These are phyloP conservation scores for Pythium rishiriense DNA, from an alignment of 352 stramenopile species.

Conservation along the genomic window DNA sequence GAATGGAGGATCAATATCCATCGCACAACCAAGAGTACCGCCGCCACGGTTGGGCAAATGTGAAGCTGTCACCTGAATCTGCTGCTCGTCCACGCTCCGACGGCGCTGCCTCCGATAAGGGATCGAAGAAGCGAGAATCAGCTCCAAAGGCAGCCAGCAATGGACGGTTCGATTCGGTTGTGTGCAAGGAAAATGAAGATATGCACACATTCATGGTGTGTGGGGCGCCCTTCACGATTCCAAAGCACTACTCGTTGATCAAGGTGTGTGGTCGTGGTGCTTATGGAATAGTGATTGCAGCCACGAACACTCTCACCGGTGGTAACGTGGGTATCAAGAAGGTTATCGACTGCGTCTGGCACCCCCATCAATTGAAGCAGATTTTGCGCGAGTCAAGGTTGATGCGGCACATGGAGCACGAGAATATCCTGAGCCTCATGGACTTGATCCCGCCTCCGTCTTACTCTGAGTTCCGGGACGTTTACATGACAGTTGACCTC, in stretches of 20 bases:
- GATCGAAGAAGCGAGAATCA: conserved; percentile 42
- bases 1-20: conserved; percentile 18
- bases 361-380: conserved; percentile 88
- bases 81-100: conserved; percentile 56
- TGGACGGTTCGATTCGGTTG: conserved; percentile 48
- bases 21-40: conserved; percentile 36
- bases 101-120: conserved; percentile 40
- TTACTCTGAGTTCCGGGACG: conserved; percentile 84
- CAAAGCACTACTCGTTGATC: conserved; percentile 85
- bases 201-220: conserved; percentile 92
- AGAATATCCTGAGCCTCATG: conserved; percentile 85
- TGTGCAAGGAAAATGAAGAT: conserved; percentile 83
- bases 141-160: conserved; percentile 10
- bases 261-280: conserved; percentile 87
- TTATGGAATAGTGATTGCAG: conserved; percentile 90
- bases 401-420: conserved; percentile 85
- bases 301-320: conserved; percentile 76
- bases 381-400: conserved; percentile 84
- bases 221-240: conserved; percentile 85
- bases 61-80: conserved; percentile 73
- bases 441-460: conserved; percentile 83
- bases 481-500: conserved; percentile 91
- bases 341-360: conserved; percentile 90
- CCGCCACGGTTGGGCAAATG: conserved; percentile 76
- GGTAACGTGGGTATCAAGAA: conserved; percentile 91